These are phyloP conservation scores for Cyclotella atomus DNA, from an alignment of 108 stramenopile species.

Conservation along the genomic window DNA sequence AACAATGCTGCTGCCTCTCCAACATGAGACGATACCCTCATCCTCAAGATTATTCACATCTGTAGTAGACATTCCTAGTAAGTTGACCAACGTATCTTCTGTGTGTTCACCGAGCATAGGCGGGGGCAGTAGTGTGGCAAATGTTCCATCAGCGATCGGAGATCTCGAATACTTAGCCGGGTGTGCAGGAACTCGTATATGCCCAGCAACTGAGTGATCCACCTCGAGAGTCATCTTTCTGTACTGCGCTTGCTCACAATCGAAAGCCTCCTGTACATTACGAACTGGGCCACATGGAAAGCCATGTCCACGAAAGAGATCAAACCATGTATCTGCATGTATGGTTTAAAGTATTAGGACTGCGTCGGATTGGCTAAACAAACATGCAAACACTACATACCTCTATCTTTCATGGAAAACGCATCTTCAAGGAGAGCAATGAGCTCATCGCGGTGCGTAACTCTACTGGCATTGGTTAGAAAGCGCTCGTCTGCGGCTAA, in stretches of 20 bases:
- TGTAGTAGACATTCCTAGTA: constrained; percentile 21
- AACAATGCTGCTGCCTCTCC: constrained; percentile 20
- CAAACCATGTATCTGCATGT: constrained; percentile 45
- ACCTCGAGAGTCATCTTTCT: constrained; percentile 42
- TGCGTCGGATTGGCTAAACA: no score
- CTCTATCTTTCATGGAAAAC: constrained; percentile 31
- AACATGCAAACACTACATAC: not conserved
- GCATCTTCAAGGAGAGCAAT: constrained; percentile 28
- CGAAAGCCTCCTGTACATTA: constrained; percentile 48
- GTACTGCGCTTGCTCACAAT: constrained; percentile 38
- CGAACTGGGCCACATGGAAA: constrained; percentile 51
- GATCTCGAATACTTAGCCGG: constrained; percentile 18
- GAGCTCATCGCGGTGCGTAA: constrained; percentile 32
- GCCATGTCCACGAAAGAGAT: constrained; percentile 35
- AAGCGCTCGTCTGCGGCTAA: constrained; percentile 37
- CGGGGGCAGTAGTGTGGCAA: constrained; percentile 30
- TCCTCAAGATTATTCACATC: constrained; percentile 25
- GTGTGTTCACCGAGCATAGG: constrained; percentile 58
- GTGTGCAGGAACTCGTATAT: constrained; percentile 30
- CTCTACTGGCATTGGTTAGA: constrained; percentile 41
- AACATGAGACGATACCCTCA: constrained; percentile 36
- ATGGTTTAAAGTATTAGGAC: no score
- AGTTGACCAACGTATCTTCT: constrained; percentile 45
- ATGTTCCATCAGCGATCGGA: constrained; percentile 13
- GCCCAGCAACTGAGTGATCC: constrained; percentile 43